Base-by-base conservation (phyloP, 2,329 filamentous ascomycete species). In the Claviceps pusilla region DNA sequence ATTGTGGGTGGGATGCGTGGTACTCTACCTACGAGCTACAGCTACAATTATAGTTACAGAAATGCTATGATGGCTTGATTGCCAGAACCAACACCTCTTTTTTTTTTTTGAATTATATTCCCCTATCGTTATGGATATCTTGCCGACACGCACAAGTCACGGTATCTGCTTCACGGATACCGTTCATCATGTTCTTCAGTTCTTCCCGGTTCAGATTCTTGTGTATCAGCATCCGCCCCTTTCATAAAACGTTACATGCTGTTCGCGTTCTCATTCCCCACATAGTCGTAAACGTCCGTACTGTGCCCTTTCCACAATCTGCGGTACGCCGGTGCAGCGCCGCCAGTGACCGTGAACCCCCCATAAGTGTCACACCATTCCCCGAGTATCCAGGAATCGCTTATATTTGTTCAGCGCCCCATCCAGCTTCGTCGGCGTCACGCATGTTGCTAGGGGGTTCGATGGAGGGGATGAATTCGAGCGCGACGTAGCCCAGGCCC, bases 401-500 rank as follows among this genome's bases (percentile, higher is more conserved):
- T 67, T 82, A 87, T 61, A 88, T 83, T 73, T 87, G 82, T 74
- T 88, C 85, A 58, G 84, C 83, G 55, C 84, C 85, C 84, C 85
- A 89, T 63, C 83, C 82, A 60, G 79, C 77, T 50, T 59, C 64
- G 64, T 88, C 84, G 59, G 80, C 81, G 68, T 88, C 85, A 67
- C 86, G 82, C 86, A 89, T 89, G 74, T 87, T 89, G 67, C 82
- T 79, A 10, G 86, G 86, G 50, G 86, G 84, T 71, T 89, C 86
- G 65, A 89, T 87, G 58, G 83, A 86, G 35, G 86, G 86, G 59
- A 88, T 74, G 68, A 86, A 89, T 69, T 89, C 86, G 65, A 89
- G 78, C 50, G 72, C 82, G 60, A 79, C 72, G 73, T 97, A 98
- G 58, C 68, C 85, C 57, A 96, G 66, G 62, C 93, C 93, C 59